These are phyloP conservation scores for Microthlaspi erraticum DNA, from an alignment of 345 rosid genomes.

Conservation along the genomic window DNA sequence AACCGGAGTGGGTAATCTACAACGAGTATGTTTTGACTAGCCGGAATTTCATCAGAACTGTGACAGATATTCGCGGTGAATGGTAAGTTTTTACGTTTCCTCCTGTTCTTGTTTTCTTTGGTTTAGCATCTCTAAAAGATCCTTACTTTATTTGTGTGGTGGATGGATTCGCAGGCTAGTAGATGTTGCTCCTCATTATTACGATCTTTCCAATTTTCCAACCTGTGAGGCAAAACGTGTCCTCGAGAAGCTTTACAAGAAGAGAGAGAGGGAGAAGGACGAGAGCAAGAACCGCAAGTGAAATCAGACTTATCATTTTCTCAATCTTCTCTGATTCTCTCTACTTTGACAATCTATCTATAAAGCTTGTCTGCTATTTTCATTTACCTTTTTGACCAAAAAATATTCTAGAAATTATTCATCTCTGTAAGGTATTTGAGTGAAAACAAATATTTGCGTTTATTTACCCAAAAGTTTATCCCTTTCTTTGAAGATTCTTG, in stretches of 20 bases:
- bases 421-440: neutral
- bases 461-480: conserved; percentile 8
- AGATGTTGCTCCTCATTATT: conserved; percentile 86
- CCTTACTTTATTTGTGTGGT: too few relatives aligned
- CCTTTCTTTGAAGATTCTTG: neutral
- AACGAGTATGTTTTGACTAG: conserved; percentile 89
- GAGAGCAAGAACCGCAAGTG: conserved; percentile 61
- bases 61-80: conserved; percentile 93
- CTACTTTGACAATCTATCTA: conserved; percentile 12
- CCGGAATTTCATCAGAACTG: conserved; percentile 90
- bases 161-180: conserved; percentile 87
- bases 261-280: conserved; percentile 74
- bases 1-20: conserved; percentile 98
- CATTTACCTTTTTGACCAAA: neutral
- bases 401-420: neutral
- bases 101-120: neutral
- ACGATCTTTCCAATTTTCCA: conserved; percentile 81
- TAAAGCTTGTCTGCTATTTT: neutral
- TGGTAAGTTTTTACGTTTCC: conserved; percentile 59
- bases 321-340: conserved; percentile 2
- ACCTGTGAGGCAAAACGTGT: conserved; percentile 93
- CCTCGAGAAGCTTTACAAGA: conserved; percentile 84
- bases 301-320: neutral
- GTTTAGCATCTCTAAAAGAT: neutral
- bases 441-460: conserved; percentile 2